Base-by-base conservation (phyloP, 2,329 filamentous ascomycete genomes). In the Cytospora chrysosperma region DNA sequence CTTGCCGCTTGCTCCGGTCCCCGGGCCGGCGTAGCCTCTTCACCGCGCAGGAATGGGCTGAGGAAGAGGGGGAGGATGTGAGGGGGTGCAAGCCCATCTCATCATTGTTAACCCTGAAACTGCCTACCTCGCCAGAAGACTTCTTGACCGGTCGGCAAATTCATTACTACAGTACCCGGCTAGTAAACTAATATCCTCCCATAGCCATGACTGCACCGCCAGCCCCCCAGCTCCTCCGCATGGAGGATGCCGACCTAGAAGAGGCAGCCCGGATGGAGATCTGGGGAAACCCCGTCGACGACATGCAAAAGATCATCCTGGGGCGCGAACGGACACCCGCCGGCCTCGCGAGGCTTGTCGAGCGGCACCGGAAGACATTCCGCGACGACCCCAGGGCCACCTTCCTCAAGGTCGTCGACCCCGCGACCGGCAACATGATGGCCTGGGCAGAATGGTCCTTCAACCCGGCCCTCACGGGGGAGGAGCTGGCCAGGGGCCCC, bases 171-270 rank as follows among this genome's bases (percentile, higher is more conserved):
- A 43, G n/a, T 24, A 24, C 9, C 21, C n/a, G n/a, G 10, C 7
- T 24, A 21, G n/a, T 47, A 24, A 24, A 47, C n/a, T n/a, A 13
- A 47, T 9, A 10, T 30, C 43, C 43, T 21, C 21, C 21, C 43
- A 24, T 21, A 43, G 17, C 17, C 54, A 56, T 27, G 34, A 30
- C 43, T 26, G 37, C 24, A 27, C n/a, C 37, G 4, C 17, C 26
- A 56, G 13, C 21, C 24, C 54, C 34, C 19, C 24, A 47, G 37
- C 34, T 56, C 10, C 37, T 56, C 37, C 54, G 37, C 1, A 56
- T 56, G 54, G 54, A 56, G 37, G 54, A 56, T 34, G 54, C 21
- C 17, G 54, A 56, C 54, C 37, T 56, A 15, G 37, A 56, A 26
- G 34, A 56, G 28, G 54, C 54, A 19, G 54, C 24, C 24, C 37